Conservation (phyloP, 306 rosid species). For the Vigna hirtella region DNA sequence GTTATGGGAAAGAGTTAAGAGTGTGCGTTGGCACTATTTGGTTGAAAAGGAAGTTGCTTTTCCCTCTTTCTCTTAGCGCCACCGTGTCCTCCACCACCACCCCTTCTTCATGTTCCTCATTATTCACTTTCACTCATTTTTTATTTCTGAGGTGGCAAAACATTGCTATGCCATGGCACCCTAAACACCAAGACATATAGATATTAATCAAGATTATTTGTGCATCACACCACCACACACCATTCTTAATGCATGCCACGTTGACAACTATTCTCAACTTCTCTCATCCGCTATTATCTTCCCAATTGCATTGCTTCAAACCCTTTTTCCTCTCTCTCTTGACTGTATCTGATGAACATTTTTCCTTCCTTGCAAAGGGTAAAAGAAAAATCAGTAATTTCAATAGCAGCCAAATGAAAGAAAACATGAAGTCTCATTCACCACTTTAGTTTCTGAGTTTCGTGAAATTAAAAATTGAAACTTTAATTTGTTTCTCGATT, state of each 20-base stretch:
- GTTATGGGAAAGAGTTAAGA: conserved; percentile 10
- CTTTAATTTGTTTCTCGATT: too few relatives aligned
- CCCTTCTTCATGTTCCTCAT: conserved; percentile 27
- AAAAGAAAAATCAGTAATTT: not conserved
- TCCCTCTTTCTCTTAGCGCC: not conserved
- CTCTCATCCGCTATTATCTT: not conserved
- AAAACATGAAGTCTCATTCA: too few relatives aligned
- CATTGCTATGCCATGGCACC: not conserved
- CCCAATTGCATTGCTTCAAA: not conserved
- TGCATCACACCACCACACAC: conserved; percentile 2
- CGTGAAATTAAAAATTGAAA: too few relatives aligned
- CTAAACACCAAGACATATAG: not conserved
- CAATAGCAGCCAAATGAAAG: not conserved
- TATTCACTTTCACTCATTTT: not conserved
- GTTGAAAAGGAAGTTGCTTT: conserved; percentile 42
- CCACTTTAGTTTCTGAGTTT: too few relatives aligned
- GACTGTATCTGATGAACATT: not conserved
- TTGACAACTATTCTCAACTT: not conserved
- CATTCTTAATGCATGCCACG: conserved; percentile 25
- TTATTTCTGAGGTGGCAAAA: conserved; percentile 32
- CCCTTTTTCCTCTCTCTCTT: not conserved
- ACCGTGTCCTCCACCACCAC: conserved; percentile 46
- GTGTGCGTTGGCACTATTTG: conserved; percentile 53
- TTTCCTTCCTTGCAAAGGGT: not conserved
- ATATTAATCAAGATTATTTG: conserved; percentile 1